Evolutionary conservation across 2,329 filamentous ascomycete genomes (phyloP), one percentile per base, ranked within the genome.

Genomic region (Colletotrichum phormii): DNA sequence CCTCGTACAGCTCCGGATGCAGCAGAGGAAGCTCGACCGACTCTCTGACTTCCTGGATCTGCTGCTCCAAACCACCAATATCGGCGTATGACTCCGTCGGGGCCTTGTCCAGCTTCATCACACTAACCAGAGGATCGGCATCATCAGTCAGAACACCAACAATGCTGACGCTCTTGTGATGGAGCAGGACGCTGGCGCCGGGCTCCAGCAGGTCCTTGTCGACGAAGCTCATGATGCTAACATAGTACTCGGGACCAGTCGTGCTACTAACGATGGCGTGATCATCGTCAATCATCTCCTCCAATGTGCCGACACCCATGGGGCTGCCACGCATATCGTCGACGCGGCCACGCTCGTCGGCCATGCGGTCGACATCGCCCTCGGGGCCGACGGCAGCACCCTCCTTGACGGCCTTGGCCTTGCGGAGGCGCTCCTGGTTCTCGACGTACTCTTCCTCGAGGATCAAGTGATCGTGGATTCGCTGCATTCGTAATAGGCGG

Each of bases 161-260:
- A 57, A 99, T 97, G 54, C 96, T 98, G 64, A 98, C 96, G 65
- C 94, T 97, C 87, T 99, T 99, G 84, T 99, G 97, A 80, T 99
- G 97, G 72, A 99, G 87, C 61, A 99, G 87, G 61, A 99, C 97
- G 78, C 95, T 98, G 22, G 97, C 95, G 74, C 97, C 97, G 1
- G 97, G 97, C 84, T 99, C 97, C 55, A 99, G 89, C 4, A 99
- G 90, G 80, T 99, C 97, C 85, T 99, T 99, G 88, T 99, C 97
- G 76, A 99, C 97, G 80, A 99, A 99, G 67, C 96, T 98, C 97
- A 98, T 98, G 89, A 99, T 99, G 78, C 95, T 98, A 77, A 99
- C 97, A 83, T 98, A 99, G 89, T 98, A 99, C 83, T 99, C 97
- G 1, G 97, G 97, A 0, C 97, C 97, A 7, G 97, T 98, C 0